Conservation (phyloP, 805 yeast genomes). For the Danielia reshetovae region DNA sequence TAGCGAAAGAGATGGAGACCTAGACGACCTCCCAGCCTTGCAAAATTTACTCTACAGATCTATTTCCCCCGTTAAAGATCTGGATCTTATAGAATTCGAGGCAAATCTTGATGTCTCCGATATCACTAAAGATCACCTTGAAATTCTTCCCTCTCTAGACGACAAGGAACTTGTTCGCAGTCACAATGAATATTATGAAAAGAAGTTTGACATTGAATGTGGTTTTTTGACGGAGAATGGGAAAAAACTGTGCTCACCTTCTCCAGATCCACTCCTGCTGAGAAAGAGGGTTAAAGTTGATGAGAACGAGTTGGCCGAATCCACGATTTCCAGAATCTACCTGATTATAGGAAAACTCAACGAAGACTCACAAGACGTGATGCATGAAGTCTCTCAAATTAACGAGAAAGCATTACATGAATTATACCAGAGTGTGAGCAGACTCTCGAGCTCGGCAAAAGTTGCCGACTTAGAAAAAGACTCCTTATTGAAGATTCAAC, state of each 20-base stretch:
- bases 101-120: conserved; percentile 4
- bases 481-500: conserved; percentile 19
- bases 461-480: conserved; percentile 14
- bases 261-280: neutral
- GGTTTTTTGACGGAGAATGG: no score
- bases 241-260: neutral
- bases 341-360: neutral
- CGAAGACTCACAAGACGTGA: no score
- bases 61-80: conserved; percentile 7
- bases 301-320: neutral
- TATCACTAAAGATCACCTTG: neutral
- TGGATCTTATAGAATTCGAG: conserved; percentile 10
- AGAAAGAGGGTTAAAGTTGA: neutral
- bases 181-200: neutral
- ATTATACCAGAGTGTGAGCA: neutral
- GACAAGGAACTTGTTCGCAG: neutral
- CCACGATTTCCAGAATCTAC: neutral
- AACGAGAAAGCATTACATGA: neutral
- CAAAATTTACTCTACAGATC: conserved; percentile 11
- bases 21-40: conserved; percentile 11
- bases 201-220: neutral
- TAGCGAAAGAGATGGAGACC: conserved; percentile 1
- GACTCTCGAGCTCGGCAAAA: conserved; percentile 19
- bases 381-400: neutral
- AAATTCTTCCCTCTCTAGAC: neutral